Evolutionary conservation across 495 filamentous ascomycete species (phyloP).

Genomic region (Trichoderma asperelloides): DNA sequence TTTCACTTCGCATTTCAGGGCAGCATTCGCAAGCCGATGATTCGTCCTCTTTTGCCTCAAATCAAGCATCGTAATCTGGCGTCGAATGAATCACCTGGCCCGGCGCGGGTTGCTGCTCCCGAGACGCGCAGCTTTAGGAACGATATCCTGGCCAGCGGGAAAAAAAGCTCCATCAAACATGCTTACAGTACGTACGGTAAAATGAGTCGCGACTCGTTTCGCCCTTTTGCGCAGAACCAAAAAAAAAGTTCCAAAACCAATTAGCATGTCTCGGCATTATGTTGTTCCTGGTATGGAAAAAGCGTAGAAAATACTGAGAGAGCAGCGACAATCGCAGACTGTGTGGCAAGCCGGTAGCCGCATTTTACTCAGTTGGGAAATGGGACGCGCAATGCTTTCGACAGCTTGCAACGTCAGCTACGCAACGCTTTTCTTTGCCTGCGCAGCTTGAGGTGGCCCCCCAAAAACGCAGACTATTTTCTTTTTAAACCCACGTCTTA

Average conservation of each 20-base stretch:
- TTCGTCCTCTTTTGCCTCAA: no score
- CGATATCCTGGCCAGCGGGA: no score
- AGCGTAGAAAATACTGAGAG: background rate
- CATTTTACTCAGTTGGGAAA: background rate
- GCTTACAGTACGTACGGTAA: no score
- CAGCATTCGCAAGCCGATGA: no score
- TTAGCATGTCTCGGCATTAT: background rate
- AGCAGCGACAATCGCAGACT: background rate
- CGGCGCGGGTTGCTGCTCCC: no score
- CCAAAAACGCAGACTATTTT: background rate
- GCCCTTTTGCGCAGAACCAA: no score
- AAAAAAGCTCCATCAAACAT: no score
- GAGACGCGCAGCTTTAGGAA: no score
- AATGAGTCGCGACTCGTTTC: no score
- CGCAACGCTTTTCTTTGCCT: background rate
- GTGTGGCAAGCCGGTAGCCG: background rate
- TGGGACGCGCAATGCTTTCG: constrained; percentile 5
- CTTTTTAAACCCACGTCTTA: background rate
- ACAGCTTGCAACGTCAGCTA: background rate
- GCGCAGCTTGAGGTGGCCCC: background rate
- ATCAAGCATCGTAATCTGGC: no score
- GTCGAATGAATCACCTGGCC: no score
- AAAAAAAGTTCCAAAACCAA: background rate
- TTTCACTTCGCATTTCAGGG: no score
- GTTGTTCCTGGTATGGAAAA: background rate